These are phyloP conservation scores for Lotus japonicus DNA, from an alignment of 306 rosid genomes.

Conservation along the genomic window DNA sequence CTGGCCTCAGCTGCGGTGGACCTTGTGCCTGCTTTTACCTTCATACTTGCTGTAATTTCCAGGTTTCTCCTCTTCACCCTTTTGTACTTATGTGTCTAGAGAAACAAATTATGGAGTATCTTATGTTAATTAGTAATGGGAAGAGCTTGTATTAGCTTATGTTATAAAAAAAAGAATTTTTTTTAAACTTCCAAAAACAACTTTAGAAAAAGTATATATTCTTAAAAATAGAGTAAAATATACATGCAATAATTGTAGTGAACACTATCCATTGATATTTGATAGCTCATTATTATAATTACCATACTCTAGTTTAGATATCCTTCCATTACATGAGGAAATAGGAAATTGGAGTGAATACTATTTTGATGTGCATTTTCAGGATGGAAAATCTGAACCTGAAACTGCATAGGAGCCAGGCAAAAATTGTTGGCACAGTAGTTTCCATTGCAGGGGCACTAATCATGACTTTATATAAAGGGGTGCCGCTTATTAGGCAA, in stretches of 20 bases:
- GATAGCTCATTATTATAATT: too few species aligned
- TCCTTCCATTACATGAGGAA: too few species aligned
- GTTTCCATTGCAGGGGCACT: conserved; percentile 44
- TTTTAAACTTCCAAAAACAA: too few species aligned
- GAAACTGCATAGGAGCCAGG: conserved; percentile 31
- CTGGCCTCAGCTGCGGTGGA: conserved; percentile 34
- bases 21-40: conserved; percentile 46
- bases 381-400: conserved; percentile 44
- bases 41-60: conserved; percentile 29
- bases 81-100: neutral
- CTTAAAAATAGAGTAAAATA: too few species aligned
- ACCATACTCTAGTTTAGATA: too few species aligned
- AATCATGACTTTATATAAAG: conserved; percentile 38
- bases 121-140: too few species aligned
- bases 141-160: too few species aligned
- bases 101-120: too few species aligned
- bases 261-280: too few species aligned
- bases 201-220: too few species aligned
- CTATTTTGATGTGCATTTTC: neutral
- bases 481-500: conserved; percentile 15
- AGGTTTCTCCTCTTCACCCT: conserved; percentile 19
- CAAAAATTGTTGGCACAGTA: conserved; percentile 40
- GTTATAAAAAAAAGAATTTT: too few species aligned
- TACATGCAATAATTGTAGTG: too few species aligned
- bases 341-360: neutral